Evolutionary conservation across 2,329 filamentous ascomycete genomes (phyloP), one percentile per base, ranked within the genome.

Genomic region (Alternaria solani): DNA sequence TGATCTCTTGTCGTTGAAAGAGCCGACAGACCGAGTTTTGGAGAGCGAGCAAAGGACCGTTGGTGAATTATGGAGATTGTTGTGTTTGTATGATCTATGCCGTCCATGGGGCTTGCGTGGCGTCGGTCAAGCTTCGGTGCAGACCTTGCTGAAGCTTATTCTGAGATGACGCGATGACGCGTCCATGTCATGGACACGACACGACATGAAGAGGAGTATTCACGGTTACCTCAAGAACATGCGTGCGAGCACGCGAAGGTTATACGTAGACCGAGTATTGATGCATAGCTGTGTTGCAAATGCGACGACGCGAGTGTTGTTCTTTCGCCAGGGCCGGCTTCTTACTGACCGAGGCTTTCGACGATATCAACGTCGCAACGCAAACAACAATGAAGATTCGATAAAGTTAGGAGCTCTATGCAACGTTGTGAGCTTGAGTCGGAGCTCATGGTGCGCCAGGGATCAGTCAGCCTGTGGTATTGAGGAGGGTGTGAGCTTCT

Each of bases 131-230:
- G 59, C 49, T 54, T 55, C 20, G 55, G 32, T 20, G n/a, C 7
- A 34, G 46, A 32, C 41, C 41, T 51, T 57, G 6, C 36, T 46
- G 41, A 59, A 28, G 57, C 46, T 58, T 54, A 23, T 49, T 9
- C 42, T 36, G 16, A 28, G 20, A 28, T 47, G 32, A 41, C 20
- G 26, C 32, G 18, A 44, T 11, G 23, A 39, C 16, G 30, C 32
- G 23, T 43, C 14, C 18, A 20, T 9, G 9, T 3, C 5, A 16
- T 49, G 46, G n/a, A 11, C 32, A 36, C 5, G 42, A 54, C 18
- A 12, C 25, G 25, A 25, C 39, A 16, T n/a, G 5, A n/a, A 5
- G 20, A 36, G 1, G 30, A 25, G 9, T 16, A 16, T 20, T 9
- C 6, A 7, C 36, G 18, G 9, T 11, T 7, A 25, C 18, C 30